These are phyloP conservation scores for Verticillium nubilum DNA, from an alignment of 2,329 filamentous ascomycete species.

Conservation along the genomic window DNA sequence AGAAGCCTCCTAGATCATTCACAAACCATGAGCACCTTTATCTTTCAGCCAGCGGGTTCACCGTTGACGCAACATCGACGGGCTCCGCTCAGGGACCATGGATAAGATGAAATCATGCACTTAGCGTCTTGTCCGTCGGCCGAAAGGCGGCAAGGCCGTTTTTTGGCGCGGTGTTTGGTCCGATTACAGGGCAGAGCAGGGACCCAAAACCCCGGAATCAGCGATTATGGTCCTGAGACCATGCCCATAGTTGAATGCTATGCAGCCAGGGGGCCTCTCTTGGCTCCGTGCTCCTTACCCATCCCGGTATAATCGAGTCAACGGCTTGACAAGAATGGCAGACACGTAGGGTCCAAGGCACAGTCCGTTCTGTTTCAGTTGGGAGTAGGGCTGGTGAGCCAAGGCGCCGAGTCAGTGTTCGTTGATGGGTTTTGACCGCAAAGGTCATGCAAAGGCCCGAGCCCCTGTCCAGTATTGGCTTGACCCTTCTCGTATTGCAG, in stretches of 20 bases:
- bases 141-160: background rate
- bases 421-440: background rate
- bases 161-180: background rate
- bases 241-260: background rate
- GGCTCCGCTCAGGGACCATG: background rate
- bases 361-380: background rate
- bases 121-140: background rate
- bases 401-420: background rate
- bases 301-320: background rate
- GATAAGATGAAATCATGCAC: background rate
- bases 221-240: background rate
- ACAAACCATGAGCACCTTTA: too few relatives aligned
- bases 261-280: background rate
- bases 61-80: background rate
- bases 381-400: background rate
- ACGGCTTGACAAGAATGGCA: background rate
- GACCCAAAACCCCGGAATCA: background rate
- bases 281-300: background rate
- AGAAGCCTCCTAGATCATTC: too few relatives aligned
- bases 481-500: background rate
- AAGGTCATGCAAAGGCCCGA: background rate
- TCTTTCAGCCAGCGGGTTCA: too few relatives aligned
- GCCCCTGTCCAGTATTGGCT: background rate
- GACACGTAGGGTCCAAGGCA: background rate
- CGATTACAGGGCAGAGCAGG: background rate